Base-by-base conservation (phyloP, 371 early-diverging fungal species). In the Haplosporangium sp. region DNA sequence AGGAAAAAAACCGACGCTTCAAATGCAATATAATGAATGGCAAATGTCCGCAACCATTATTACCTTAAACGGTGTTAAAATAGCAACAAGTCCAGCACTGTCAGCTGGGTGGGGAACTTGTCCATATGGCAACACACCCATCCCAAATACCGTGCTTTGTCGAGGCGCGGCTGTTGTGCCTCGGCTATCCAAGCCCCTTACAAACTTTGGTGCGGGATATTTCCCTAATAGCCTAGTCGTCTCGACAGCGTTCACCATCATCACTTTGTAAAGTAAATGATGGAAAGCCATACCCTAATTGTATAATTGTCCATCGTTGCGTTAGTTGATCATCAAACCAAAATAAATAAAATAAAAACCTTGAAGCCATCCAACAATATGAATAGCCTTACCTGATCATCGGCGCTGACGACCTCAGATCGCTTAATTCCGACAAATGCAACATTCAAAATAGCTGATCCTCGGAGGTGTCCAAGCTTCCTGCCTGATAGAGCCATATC, bases 11-110 rank as follows among this genome's bases (percentile, higher is more conserved):
- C 27, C 27, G 27, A 27, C 27, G 27, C 27, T 27, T 27, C 27
- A 27, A 27, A 27, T 27, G 27, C 27, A 27, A 27, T 27, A 27
- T 27, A 27, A 27, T 27, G 1, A 27, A 27, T 27, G 27, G 27
- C 27, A 27, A 27, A 27, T 27, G 27, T 27, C 27, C 27, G 27
- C 27, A 27, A 27, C 27, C 27, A 27, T 27, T 27, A 39, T 64
- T 86, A 92, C 91, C 86, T 92, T 92, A 70, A 92, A 91, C 1
- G 93, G 93, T 5, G 94, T 94, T 10, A 91, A 61, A 9, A 95
- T 75, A 2, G 94, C 95, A 1, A 95, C 89, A 39, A 94, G 86
- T 2, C 93, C 90, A 58, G 89, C 88, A 50, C 84, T 83, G 50
- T 95, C 95, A 6, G 90, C 87, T 3, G 86, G 84, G 82, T 93